phyloP scores from a whole-genome alignment of 345 rosid genomes.

The Erodium maritimum region DNA sequence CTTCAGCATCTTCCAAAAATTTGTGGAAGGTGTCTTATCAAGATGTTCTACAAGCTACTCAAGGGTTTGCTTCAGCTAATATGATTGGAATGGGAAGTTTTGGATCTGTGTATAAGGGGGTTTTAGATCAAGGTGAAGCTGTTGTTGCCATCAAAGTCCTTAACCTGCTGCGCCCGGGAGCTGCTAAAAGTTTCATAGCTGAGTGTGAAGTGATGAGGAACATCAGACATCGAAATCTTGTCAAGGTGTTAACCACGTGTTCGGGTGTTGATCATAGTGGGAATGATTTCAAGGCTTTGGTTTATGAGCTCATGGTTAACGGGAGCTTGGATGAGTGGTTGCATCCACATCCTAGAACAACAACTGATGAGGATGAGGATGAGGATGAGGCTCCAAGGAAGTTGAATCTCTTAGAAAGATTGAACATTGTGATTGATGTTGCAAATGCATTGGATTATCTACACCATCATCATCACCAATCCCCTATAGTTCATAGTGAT shows the following conservation, averaged over 20 bases:
- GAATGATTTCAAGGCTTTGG: constrained; percentile 15
- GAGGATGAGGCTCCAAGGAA: background rate
- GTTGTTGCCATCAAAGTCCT: background rate
- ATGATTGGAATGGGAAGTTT: background rate
- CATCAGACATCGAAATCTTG: constrained; percentile 12
- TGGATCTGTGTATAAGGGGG: background rate
- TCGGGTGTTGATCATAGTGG: constrained; percentile 11
- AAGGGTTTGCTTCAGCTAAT: background rate
- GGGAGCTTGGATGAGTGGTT: constrained; percentile 17
- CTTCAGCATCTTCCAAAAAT: background rate
- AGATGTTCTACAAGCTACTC: background rate
- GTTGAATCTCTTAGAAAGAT: constrained; percentile 1
- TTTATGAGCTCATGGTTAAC: constrained; percentile 12
- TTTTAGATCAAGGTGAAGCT: background rate
- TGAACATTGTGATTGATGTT: constrained; percentile 8
- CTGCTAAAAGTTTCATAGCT: constrained; percentile 14
- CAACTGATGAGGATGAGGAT: too few species aligned
- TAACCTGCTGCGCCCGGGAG: background rate
- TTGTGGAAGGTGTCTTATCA: background rate
- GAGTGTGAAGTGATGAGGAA: constrained; percentile 11
- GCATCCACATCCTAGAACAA: too few species aligned
- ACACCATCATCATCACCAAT: background rate
- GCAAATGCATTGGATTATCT: constrained; percentile 5
- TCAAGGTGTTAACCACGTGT: constrained; percentile 9
- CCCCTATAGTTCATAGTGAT: constrained; percentile 6